Conservation (phyloP, 2,329 filamentous ascomycete species). For the Herpotrichia juniperi region DNA sequence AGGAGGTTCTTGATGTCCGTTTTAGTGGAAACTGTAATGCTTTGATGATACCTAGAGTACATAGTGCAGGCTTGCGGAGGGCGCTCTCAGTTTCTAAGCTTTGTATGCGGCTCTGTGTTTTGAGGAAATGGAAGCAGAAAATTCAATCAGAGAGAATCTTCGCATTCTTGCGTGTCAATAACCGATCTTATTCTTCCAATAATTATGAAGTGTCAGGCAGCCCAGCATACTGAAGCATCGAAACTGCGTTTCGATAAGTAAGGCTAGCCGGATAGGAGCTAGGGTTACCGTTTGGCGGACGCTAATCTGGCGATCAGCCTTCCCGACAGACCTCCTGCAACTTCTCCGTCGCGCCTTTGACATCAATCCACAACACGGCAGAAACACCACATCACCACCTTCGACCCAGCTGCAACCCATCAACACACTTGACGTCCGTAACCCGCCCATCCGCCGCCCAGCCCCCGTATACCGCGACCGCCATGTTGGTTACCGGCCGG, state of each 20-base stretch:
- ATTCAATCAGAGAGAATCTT: neutral
- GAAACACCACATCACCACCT: neutral
- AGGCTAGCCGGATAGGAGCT: no score
- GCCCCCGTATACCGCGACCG: slow-evolving; percentile 5
- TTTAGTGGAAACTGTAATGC: slow-evolving; percentile 12
- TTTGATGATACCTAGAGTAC: slow-evolving; percentile 32
- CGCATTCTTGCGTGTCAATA: neutral
- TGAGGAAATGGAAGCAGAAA: slow-evolving; percentile 5
- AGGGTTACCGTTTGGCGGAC: no score
- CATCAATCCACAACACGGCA: neutral
- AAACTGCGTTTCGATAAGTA: no score
- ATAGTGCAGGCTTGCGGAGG: slow-evolving; percentile 15
- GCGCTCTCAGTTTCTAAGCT: neutral
- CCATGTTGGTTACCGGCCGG: slow-evolving; percentile 36
- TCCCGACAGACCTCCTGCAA: no score
- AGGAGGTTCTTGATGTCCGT: slow-evolving; percentile 4
- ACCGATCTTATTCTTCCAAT: no score
- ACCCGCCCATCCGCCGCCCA: neutral
- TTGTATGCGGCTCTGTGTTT: slow-evolving; percentile 1
- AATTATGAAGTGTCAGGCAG: no score
- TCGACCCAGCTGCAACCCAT: neutral
- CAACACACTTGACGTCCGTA: slow-evolving; percentile 3
- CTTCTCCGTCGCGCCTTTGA: neutral
- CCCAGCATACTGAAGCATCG: no score
- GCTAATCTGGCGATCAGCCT: no score